Evolutionary conservation across 306 rosid genomes (phyloP).

Genomic region (Carpinus fangiana): DNA sequence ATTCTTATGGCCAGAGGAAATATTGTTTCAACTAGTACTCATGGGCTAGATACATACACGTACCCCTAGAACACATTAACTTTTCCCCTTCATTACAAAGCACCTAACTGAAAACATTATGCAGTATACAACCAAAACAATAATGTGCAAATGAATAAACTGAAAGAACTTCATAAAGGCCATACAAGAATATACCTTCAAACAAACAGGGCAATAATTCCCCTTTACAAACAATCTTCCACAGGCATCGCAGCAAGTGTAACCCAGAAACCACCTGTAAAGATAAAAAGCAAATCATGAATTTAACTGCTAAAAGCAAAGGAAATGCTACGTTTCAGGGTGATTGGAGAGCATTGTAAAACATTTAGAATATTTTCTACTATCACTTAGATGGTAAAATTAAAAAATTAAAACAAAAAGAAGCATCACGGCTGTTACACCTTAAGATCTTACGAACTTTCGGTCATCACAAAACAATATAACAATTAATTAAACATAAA

Average conservation of each 20-base stretch:
- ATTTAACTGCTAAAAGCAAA: slow-evolving; percentile 11
- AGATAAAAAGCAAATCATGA: slow-evolving; percentile 30
- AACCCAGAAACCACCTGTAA: slow-evolving; percentile 94
- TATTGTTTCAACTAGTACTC: neutral
- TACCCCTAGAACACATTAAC: neutral
- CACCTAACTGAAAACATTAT: neutral
- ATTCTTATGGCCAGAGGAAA: too few relatives aligned
- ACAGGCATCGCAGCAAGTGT: slow-evolving; percentile 98
- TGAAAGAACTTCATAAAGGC: neutral
- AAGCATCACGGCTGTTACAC: too few relatives aligned
- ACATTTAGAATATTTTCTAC: neutral
- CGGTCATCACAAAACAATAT: neutral
- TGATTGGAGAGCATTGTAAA: neutral
- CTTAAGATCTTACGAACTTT: neutral
- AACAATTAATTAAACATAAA: neutral
- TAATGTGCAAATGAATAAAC: neutral
- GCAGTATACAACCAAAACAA: neutral
- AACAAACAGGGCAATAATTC: slow-evolving; percentile 95
- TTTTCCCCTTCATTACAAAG: neutral
- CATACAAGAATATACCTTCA: slow-evolving; percentile 59
- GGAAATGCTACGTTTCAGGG: neutral
- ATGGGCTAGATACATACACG: neutral
- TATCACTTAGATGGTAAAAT: neutral
- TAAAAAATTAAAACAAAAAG: neutral
- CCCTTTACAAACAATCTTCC: slow-evolving; percentile 98